These are phyloP conservation scores for Stagonosporopsis rhizophila DNA, from an alignment of 2,329 filamentous ascomycete species.

Conservation along the genomic window DNA sequence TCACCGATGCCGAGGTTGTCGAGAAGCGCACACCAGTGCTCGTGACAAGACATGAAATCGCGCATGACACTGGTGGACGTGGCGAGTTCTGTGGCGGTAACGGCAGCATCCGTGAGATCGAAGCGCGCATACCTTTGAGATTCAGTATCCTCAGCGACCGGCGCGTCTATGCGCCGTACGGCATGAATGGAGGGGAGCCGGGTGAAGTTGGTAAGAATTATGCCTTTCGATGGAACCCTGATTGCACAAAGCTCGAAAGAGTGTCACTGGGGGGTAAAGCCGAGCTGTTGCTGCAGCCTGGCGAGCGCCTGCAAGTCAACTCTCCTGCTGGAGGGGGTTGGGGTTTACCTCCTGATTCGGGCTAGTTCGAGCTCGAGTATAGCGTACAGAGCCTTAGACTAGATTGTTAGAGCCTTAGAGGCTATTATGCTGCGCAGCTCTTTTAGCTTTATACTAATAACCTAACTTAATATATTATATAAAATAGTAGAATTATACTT, in stretches of 20 bases:
- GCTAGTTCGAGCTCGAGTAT: no score
- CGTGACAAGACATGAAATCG: slow-evolving; percentile 34
- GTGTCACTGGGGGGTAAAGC: slow-evolving; percentile 46
- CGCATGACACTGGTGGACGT: slow-evolving; percentile 43
- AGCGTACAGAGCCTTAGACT: no score
- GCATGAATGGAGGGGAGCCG: slow-evolving; percentile 43
- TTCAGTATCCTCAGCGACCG: slow-evolving; percentile 50
- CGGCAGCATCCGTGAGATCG: slow-evolving; percentile 33
- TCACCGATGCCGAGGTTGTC: slow-evolving; percentile 46
- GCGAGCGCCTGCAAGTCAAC: slow-evolving; percentile 33
- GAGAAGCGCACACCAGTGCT: slow-evolving; percentile 49
- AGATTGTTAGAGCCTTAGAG: no score
- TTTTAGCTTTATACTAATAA: no score
- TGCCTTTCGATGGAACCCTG: slow-evolving; percentile 37
- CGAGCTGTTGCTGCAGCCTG: slow-evolving; percentile 34
- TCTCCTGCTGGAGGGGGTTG: slow-evolving; percentile 17
- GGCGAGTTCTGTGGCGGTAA: slow-evolving; percentile 46
- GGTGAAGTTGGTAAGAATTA: slow-evolving; percentile 39
- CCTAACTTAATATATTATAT: no score
- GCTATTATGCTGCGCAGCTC: no score
- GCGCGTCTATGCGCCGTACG: slow-evolving; percentile 46
- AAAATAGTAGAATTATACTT: no score
- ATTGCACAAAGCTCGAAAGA: slow-evolving; percentile 30
- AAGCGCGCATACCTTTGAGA: slow-evolving; percentile 44
- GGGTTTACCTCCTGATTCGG: no score